Evolutionary conservation across 2,329 filamentous ascomycete genomes (phyloP), one percentile per base, ranked within the genome.

Genomic region (Penicillium digitatum): DNA sequence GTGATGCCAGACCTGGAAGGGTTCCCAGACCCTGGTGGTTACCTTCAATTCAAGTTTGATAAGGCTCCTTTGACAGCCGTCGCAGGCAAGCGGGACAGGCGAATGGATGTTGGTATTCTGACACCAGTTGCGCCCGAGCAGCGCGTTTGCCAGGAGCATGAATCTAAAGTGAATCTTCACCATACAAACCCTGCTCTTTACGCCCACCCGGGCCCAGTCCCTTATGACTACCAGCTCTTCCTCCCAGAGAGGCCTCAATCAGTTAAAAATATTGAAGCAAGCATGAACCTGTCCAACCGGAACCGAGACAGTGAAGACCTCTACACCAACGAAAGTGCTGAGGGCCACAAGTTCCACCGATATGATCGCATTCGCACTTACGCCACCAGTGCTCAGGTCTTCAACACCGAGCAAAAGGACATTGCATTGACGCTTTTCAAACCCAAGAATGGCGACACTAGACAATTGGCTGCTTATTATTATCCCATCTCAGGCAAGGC

Each of bases 1-100:
- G 64, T 87, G 11, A 71, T 86, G 7, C 84, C 84, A 8, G 84
- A 87, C 62, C 76, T 84, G 35, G 80, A 83, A 32, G 82, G 82
- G 11, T 77, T 82, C 52, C 81, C 83, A 4, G 80, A 84, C 58
- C 78, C 79, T 8, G 82, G 82, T 62, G 78, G 77, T 35, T 86
- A 81, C 70, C 78, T 84, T 62, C 74, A 85, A 51, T 77, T 82
- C 69, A 86, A 86, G 55, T 86, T 86, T 69, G 76, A 79, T 55
- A 81, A 82, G 46, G 80, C 83, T n/a, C 84, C 84, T 1, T 71
- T 83, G 37, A 72, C 78, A 47, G 72, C 74, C 14, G 63, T 72
- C 9, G 74, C 76, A 18, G 74, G 73, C 16, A 75, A 72, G 53
- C 82, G 84, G 56, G 83, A 87, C 63, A 73, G 78, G 40, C 79